phyloP scores from a whole-genome alignment of 768 basidiomycete species.

The Coprinellus aureogranulatus region DNA sequence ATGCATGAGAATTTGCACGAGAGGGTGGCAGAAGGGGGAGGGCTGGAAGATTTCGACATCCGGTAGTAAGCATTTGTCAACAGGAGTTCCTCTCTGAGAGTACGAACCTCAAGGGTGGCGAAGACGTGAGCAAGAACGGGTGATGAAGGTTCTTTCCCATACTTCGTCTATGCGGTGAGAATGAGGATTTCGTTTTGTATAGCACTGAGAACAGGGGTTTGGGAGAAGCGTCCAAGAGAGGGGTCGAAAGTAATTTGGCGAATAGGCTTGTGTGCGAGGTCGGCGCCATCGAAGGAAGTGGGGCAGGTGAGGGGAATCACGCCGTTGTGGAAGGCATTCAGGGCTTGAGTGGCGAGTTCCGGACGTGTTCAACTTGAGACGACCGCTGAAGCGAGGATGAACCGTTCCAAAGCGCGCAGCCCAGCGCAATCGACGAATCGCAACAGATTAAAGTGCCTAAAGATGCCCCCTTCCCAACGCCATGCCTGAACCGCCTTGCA shows the following conservation, averaged over 20 bases:
- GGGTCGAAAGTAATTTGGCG: conserved; percentile 75
- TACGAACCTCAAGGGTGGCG: conserved; percentile 66
- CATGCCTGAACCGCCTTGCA: conserved; percentile 87
- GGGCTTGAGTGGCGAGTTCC: conserved; percentile 63
- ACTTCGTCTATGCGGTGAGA: conserved; percentile 72
- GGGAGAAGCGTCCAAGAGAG: conserved; percentile 66
- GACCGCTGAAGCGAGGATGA: conserved; percentile 75
- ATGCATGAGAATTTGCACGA: conserved; percentile 73
- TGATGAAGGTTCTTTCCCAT: conserved; percentile 70
- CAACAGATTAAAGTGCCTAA: conserved; percentile 78
- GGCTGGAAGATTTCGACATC: conserved; percentile 36
- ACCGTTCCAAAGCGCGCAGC: conserved; percentile 72
- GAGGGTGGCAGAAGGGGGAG: conserved; percentile 62
- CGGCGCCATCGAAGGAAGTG: conserved; percentile 79
- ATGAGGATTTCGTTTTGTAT: conserved; percentile 77
- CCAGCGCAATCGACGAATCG: conserved; percentile 82
- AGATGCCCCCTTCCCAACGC: conserved; percentile 79
- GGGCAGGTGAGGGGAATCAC: conserved; percentile 72
- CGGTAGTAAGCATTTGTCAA: conserved; percentile 6
- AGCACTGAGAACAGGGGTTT: conserved; percentile 73
- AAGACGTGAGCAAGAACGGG: conserved; percentile 76
- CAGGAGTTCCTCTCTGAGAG: conserved; percentile 11
- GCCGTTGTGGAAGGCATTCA: conserved; percentile 71
- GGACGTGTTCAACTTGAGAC: conserved; percentile 56
- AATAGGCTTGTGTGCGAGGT: conserved; percentile 72